These are phyloP conservation scores for Amaranthus cruentus DNA, from an alignment of 148 eudicot species.

Conservation along the genomic window DNA sequence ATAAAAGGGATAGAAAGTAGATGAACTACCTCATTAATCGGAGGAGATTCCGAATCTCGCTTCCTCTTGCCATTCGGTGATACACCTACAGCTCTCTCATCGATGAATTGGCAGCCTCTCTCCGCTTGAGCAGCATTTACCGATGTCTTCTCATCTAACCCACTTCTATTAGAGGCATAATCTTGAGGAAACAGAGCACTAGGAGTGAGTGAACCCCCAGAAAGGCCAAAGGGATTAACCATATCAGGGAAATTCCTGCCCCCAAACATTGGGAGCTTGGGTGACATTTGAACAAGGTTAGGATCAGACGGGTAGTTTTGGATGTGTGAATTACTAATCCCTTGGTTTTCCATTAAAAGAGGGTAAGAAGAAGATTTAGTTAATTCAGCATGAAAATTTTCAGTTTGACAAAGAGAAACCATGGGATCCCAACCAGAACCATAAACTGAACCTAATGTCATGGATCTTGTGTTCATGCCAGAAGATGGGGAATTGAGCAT, in stretches of 20 bases:
- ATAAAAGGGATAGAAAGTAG: not conserved
- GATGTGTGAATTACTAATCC: conserved; percentile 34
- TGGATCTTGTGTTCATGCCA: conserved; percentile 36
- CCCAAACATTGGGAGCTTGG: conserved; percentile 51
- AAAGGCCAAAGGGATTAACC: conserved; percentile 47
- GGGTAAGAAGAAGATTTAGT: conserved; percentile 36
- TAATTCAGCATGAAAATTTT: conserved; percentile 47
- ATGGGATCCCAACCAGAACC: conserved; percentile 75
- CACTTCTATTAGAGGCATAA: conserved; percentile 22
- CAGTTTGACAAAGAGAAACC: conserved; percentile 47
- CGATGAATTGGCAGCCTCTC: conserved; percentile 38
- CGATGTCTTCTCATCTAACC: conserved; percentile 21
- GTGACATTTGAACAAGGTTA: conserved; percentile 54
- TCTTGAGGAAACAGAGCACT: conserved; percentile 24
- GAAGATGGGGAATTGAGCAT: conserved; percentile 49
- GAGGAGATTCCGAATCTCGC: conserved; percentile 43
- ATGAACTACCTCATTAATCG: conserved; percentile 42
- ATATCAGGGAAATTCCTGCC: conserved; percentile 63
- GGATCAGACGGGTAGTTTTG: conserved; percentile 46
- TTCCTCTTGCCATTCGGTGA: conserved; percentile 65
- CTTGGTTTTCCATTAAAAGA: conserved; percentile 32
- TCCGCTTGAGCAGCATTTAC: conserved; percentile 23
- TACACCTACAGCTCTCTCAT: conserved; percentile 33
- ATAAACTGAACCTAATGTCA: conserved; percentile 34
- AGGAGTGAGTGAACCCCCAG: conserved; percentile 40